Evolutionary conservation across 202 grass and related monocot genomes (phyloP).

Genomic region (Miscanthus sacchariflorus): DNA sequence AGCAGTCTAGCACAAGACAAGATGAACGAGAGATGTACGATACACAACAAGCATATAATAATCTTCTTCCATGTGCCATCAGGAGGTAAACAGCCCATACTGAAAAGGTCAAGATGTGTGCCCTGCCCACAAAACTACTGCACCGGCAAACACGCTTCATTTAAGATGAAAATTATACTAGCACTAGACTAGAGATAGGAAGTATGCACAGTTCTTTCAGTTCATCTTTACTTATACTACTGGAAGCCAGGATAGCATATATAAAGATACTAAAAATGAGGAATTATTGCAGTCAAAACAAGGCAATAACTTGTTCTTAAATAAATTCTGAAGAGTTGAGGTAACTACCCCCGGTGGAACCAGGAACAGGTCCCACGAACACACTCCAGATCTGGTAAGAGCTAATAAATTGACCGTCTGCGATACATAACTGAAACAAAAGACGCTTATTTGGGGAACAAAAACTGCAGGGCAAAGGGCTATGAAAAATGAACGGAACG

Average conservation of each 20-base stretch:
- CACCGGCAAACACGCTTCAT: neutral
- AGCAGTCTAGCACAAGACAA: neutral
- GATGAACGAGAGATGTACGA: neutral
- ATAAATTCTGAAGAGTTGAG: neutral
- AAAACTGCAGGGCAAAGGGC: neutral
- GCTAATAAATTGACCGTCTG: constrained; percentile 19
- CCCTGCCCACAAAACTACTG: neutral
- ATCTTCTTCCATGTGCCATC: neutral
- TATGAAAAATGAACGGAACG: neutral
- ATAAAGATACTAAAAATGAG: neutral
- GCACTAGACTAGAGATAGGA: neutral
- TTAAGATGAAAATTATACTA: neutral
- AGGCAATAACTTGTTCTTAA: neutral
- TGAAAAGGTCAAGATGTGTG: neutral
- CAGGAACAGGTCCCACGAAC: neutral
- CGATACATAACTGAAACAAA: neutral
- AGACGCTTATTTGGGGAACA: neutral
- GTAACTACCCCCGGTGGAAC: constrained; percentile 11
- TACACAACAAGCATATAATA: neutral
- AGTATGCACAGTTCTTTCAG: neutral
- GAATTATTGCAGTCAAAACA: neutral
- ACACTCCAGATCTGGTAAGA: constrained; percentile 34
- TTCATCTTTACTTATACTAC: neutral
- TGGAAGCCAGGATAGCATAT: neutral
- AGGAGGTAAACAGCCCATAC: neutral